A percentile compares a stretch with the other conserved stretches of the same genome.
These are phyloP conservation scores for Pseudogymnoascus verrucosus DNA, from an alignment of 2,329 filamentous ascomycete species.

Conservation along the genomic window DNA sequence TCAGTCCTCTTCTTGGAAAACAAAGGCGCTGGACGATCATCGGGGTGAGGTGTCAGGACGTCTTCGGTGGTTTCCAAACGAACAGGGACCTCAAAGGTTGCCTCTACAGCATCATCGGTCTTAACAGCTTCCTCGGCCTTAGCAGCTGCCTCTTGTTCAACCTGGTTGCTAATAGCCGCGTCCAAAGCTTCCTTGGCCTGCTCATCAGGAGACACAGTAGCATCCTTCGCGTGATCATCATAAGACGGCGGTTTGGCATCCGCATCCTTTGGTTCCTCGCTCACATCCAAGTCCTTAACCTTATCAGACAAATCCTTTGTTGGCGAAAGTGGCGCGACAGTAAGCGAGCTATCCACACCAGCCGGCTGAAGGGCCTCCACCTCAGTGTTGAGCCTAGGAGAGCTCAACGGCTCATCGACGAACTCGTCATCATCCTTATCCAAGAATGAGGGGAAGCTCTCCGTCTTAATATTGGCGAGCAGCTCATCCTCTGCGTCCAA, in stretches of 20 bases:
- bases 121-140: slow-evolving; percentile 11
- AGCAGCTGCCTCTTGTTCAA: slow-evolving; percentile 9
- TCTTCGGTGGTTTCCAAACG: slow-evolving; percentile 9
- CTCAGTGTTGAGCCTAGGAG: slow-evolving; percentile 54
- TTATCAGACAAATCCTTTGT: slow-evolving; percentile 33
- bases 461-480: slow-evolving; percentile 26
- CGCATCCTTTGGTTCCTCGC: slow-evolving; percentile 23
- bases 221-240: slow-evolving; percentile 12
- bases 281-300: slow-evolving; percentile 22
- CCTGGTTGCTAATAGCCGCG: slow-evolving; percentile 20
- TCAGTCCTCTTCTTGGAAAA: slow-evolving; percentile 40
- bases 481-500: slow-evolving; percentile 45
- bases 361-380: slow-evolving; percentile 46
- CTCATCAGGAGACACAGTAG: slow-evolving; percentile 12
- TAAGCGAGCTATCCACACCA: slow-evolving; percentile 48
- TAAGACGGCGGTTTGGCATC: slow-evolving; percentile 18
- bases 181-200: slow-evolving; percentile 19
- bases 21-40: slow-evolving; percentile 62
- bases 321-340: slow-evolving; percentile 51
- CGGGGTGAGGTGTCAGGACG: slow-evolving; percentile 46
- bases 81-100: slow-evolving; percentile 10
- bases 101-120: slow-evolving; percentile 8
- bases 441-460: slow-evolving; percentile 35
- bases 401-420: slow-evolving; percentile 69
- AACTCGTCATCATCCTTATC: slow-evolving; percentile 65